A percentile compares a stretch with the other conserved stretches of the same genome.
These are phyloP conservation scores for Castanea sativa DNA, from an alignment of 306 rosid species.

Conservation along the genomic window DNA sequence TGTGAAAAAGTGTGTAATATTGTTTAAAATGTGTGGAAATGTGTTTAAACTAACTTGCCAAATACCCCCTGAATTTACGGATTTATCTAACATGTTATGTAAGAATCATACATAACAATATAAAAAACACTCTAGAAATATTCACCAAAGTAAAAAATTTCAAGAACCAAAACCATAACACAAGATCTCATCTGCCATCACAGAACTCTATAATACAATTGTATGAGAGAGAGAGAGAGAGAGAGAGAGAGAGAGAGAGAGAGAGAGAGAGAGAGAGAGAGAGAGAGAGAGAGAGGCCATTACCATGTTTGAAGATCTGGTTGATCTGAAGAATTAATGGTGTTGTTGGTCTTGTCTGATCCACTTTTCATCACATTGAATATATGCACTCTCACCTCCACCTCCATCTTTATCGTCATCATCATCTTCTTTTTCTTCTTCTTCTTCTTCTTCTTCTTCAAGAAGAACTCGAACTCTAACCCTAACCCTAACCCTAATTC, in stretches of 20 bases:
- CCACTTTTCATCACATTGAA: slow-evolving; percentile 96
- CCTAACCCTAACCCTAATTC: neutral
- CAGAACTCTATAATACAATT: slow-evolving; percentile 12
- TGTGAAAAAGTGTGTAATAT: too few relatives aligned
- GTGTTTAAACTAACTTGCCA: too few relatives aligned
- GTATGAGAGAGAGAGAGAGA: too few relatives aligned
- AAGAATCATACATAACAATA: neutral
- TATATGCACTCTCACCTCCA: slow-evolving; percentile 75
- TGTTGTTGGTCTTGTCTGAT: slow-evolving; percentile 86
- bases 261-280: neutral
- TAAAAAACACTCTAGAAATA: neutral
- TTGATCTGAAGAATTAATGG: slow-evolving; percentile 79
- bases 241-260: too few relatives aligned
- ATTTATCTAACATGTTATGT: too few relatives aligned
- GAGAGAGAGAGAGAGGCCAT: slow-evolving; percentile 40
- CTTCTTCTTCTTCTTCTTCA: slow-evolving; percentile 23
- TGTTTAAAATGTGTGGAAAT: too few relatives aligned
- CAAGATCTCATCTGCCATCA: slow-evolving; percentile 33
- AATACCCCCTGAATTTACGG: neutral
- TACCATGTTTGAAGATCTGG: slow-evolving; percentile 81
- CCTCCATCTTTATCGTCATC: slow-evolving; percentile 10
- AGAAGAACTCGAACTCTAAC: neutral
- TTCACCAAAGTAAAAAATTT: neutral
- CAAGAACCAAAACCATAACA: slow-evolving; percentile 9
- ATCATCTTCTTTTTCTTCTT: too few relatives aligned